Base-by-base conservation (phyloP, 2,329 filamentous ascomycete species). In the Didymella glomerata region DNA sequence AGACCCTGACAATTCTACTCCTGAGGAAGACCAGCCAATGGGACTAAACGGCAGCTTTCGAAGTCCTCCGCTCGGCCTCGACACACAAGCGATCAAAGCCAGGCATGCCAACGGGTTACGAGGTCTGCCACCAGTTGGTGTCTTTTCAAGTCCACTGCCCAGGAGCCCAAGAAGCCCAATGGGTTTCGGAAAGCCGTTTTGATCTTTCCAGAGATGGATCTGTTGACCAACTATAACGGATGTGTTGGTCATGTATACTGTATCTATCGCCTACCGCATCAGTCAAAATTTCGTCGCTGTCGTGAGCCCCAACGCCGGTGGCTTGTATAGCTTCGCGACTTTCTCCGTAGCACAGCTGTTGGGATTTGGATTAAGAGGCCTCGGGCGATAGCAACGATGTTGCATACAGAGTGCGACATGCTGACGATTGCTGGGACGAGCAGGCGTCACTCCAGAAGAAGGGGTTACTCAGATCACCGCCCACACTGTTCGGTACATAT, bases 91-190 rank as follows among this genome's bases (percentile, higher is more conserved):
- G 14, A 50, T 54, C 16, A 54, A 59, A 42, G 49, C 45, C 22
- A 45, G 56, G 32, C 50, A 59, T 20, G 46, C 56, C 22, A 51
- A 59, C n/a, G 56, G 50, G 10, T 32, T 54, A 28, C 42, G 48
- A 48, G 25, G 44, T 44, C 25, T 65, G 60, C 73, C 74, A 20
- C 65, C 68, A 13, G 25, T 76, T 6, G 74, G 73, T 4, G 52
- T 68, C 32, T 77, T 76, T 48, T 55, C 57, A 13, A 54, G 57
- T 34, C 57, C 46, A 51, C 36, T 47, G 14, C 57, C 51, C n/a
- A 66, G 42, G 27, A 60, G 51, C 52, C 70, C 71, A 3, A 67
- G 64, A 20, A 70, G 67, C 48, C 67, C 67, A 3, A 60, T 71
- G 57, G 73, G 41, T 5, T 44, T 27, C 3, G 41, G 68, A 62